These are phyloP conservation scores for Gigaspora rosea DNA, from an alignment of 192 early-diverging fungal genomes.

Conservation along the genomic window DNA sequence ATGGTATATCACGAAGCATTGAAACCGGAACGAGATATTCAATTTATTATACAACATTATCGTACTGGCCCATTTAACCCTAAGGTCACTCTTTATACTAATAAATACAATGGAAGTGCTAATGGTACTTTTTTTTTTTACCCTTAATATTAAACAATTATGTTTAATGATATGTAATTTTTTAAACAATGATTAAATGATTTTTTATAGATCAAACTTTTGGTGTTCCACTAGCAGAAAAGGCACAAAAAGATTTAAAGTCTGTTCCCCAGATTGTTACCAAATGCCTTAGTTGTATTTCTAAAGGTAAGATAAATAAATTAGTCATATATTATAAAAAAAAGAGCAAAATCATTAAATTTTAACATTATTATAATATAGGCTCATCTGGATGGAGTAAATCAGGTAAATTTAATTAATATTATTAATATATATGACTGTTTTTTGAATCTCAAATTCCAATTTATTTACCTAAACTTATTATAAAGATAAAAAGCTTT, in stretches of 20 bases:
- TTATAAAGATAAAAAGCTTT: constrained; percentile 50
- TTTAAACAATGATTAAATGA: neutral
- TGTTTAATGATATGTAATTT: constrained; percentile 3
- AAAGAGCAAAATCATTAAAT: too few relatives aligned
- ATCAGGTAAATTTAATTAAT: neutral
- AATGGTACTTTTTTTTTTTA: constrained; percentile 45
- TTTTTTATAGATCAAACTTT: constrained; percentile 67
- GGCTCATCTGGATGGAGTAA: constrained; percentile 20
- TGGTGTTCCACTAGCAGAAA: constrained; percentile 73
- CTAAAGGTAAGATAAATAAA: constrained; percentile 39
- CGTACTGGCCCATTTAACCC: constrained; percentile 68
- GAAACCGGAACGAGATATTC: constrained; percentile 77
- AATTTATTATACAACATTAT: constrained; percentile 76
- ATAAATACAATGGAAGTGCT: constrained; percentile 66
- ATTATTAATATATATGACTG: neutral
- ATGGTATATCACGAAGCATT: constrained; percentile 65
- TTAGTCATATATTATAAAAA: too few relatives aligned
- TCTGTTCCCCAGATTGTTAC: constrained; percentile 63
- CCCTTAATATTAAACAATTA: neutral
- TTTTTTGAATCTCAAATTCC: neutral
- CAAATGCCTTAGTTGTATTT: constrained; percentile 60
- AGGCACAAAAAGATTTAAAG: constrained; percentile 58
- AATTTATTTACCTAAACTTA: neutral
- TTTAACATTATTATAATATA: too few relatives aligned
- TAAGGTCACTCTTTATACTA: constrained; percentile 69